phyloP scores from a whole-genome alignment of 164 flowering plant species.

The Vitis cinerea region DNA sequence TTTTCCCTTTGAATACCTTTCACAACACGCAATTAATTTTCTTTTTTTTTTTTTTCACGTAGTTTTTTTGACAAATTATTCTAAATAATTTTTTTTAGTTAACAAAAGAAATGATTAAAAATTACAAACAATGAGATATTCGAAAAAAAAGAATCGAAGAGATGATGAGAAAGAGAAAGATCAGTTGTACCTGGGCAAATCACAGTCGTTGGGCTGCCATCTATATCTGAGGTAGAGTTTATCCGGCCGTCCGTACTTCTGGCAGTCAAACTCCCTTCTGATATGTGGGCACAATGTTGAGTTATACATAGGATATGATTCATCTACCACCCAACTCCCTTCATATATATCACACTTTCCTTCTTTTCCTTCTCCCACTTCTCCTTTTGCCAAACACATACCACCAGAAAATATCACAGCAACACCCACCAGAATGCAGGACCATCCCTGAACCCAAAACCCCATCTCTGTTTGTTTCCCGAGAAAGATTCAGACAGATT shows the following conservation, averaged over 20 bases:
- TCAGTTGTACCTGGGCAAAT: constrained; percentile 28
- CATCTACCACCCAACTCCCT: constrained; percentile 40
- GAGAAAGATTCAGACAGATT: not conserved
- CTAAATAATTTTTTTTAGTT: too few species aligned
- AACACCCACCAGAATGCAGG: not conserved
- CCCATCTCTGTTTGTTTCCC: constrained; percentile 6
- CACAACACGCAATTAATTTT: too few species aligned
- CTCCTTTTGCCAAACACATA: constrained; percentile 2
- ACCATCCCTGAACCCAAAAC: not conserved
- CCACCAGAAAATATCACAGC: not conserved
- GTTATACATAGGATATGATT: constrained; percentile 37
- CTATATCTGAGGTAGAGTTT: constrained; percentile 25
- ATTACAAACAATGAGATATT: too few species aligned
- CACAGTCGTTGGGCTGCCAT: constrained; percentile 41
- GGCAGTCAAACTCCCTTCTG: too few species aligned
- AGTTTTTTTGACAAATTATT: too few species aligned
- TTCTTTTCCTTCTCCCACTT: not conserved
- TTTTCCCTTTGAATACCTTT: too few species aligned
- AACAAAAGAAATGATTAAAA: too few species aligned
- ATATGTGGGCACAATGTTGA: too few species aligned
- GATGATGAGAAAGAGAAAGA: not conserved
- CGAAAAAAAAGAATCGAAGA: too few species aligned
- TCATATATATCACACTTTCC: constrained; percentile 23
- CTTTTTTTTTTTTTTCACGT: not conserved
- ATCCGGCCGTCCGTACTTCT: too few species aligned